Conservation (phyloP, 768 basidiomycete species). For the Leccinum disarticulatum region DNA sequence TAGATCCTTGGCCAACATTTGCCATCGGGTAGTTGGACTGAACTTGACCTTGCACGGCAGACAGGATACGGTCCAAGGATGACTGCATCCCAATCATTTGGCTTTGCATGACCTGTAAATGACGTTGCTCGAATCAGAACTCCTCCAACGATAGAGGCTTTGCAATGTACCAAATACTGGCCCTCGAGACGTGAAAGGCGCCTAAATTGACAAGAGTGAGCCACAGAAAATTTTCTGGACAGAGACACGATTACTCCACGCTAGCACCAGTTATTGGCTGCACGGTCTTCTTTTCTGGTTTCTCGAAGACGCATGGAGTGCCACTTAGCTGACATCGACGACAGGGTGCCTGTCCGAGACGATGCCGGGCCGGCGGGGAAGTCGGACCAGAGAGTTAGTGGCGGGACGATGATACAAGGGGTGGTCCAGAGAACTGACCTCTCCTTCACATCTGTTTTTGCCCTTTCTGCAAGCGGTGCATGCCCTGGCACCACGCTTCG, state of each 20-base stretch:
- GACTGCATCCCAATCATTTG: slow-evolving; percentile 96
- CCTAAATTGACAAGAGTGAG: slow-evolving; percentile 41
- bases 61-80: slow-evolving; percentile 78
- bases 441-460: slow-evolving; percentile 92
- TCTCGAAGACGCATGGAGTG: slow-evolving; percentile 82
- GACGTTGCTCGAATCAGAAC: slow-evolving; percentile 1
- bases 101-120: slow-evolving; percentile 77
- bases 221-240: slow-evolving; percentile 2
- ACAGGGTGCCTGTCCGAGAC: slow-evolving; percentile 73
- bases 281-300: slow-evolving; percentile 83
- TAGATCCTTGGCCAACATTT: slow-evolving; percentile 18
- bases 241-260: slow-evolving; percentile 59
- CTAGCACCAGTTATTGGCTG: slow-evolving; percentile 61
- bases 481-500: slow-evolving; percentile 86
- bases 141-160: not conserved
- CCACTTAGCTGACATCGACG: slow-evolving; percentile 84
- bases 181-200: slow-evolving; percentile 83
- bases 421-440: slow-evolving; percentile 51
- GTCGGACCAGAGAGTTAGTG: slow-evolving; percentile 61
- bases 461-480: slow-evolving; percentile 89
- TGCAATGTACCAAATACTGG: slow-evolving; percentile 66
- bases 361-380: slow-evolving; percentile 71
- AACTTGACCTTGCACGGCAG: slow-evolving; percentile 52
- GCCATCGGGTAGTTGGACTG: slow-evolving; percentile 28
- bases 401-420: slow-evolving; percentile 43